These are phyloP conservation scores for Leptodermis oblonga DNA, from an alignment of 257 asterid genomes.

Conservation along the genomic window DNA sequence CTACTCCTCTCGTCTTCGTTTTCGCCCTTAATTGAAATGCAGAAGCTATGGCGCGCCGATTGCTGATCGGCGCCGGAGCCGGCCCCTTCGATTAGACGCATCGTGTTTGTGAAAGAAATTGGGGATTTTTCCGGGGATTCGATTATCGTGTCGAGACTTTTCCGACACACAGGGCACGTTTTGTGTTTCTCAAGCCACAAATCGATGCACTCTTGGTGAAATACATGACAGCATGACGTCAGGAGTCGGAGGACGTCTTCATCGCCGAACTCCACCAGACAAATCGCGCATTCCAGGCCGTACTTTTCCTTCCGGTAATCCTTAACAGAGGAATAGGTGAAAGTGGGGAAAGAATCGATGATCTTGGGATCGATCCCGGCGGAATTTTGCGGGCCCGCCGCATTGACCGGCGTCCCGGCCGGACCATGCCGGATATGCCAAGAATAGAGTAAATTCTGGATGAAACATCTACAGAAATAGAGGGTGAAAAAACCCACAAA, in stretches of 20 bases:
- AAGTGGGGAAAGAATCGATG: slow-evolving; percentile 61
- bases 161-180: slow-evolving; percentile 87
- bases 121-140: slow-evolving; percentile 39
- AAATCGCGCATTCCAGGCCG: slow-evolving; percentile 89
- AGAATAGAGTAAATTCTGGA: slow-evolving; percentile 52
- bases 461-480: slow-evolving; percentile 67
- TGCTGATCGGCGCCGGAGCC: neutral
- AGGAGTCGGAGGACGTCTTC: slow-evolving; percentile 59
- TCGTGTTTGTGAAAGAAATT: neutral
- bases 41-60: slow-evolving; percentile 22
- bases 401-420: slow-evolving; percentile 25
- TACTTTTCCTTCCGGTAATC: slow-evolving; percentile 55
- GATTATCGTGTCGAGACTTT: slow-evolving; percentile 36
- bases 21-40: slow-evolving; percentile 41
- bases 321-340: slow-evolving; percentile 63
- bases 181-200: slow-evolving; percentile 81
- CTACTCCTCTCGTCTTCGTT: slow-evolving; percentile 18
- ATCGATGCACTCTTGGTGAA: slow-evolving; percentile 86
- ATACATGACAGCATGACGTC: slow-evolving; percentile 72
- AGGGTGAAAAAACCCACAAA: slow-evolving; percentile 64
- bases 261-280: slow-evolving; percentile 60
- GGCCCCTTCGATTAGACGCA: slow-evolving; percentile 20
- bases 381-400: slow-evolving; percentile 12
- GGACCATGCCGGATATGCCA: slow-evolving; percentile 47
- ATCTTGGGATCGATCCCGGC: slow-evolving; percentile 60